Evolutionary conservation across 495 filamentous ascomycete species (phyloP).

Genomic region (Aspergillus bertholletiae): DNA sequence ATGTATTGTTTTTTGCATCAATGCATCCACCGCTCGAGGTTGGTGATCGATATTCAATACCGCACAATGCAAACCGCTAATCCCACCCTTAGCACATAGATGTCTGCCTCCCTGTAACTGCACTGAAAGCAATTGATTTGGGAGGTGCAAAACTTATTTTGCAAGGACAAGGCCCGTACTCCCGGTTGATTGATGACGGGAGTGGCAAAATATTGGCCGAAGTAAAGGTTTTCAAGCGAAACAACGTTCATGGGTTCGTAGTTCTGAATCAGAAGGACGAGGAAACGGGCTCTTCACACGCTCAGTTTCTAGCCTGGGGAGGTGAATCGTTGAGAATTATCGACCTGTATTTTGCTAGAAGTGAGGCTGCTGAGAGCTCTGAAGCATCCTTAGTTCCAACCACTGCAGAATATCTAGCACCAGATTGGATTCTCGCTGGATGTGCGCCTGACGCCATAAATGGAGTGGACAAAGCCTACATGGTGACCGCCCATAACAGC

Average conservation of each 20-base stretch:
- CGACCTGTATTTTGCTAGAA: constrained; percentile 25
- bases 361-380: constrained; percentile 12
- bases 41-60: constrained; percentile 5
- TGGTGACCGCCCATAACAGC: constrained; percentile 86
- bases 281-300: constrained; percentile 18
- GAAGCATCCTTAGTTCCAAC: constrained; percentile 13
- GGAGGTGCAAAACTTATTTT: constrained; percentile 26
- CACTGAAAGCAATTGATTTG: constrained; percentile 30
- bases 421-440: constrained; percentile 86
- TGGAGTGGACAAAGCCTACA: constrained; percentile 21
- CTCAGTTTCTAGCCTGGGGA: constrained; percentile 66
- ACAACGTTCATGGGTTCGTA: constrained; percentile 42
- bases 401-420: constrained; percentile 40
- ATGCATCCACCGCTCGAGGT: constrained; percentile 40
- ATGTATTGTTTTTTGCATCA: constrained; percentile 14
- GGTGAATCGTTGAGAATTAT: constrained; percentile 67
- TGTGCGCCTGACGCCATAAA: constrained; percentile 29
- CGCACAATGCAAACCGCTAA: constrained; percentile 6
- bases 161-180: constrained; percentile 39
- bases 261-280: constrained; percentile 16
- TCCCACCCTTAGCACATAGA: constrained; percentile 37
- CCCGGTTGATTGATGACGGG: constrained; percentile 33
- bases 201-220: constrained; percentile 30
- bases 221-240: constrained; percentile 34
- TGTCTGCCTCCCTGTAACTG: constrained; percentile 45